Conservation (phyloP, 2,329 filamentous ascomycete genomes). For the Neospermospora avenae region DNA sequence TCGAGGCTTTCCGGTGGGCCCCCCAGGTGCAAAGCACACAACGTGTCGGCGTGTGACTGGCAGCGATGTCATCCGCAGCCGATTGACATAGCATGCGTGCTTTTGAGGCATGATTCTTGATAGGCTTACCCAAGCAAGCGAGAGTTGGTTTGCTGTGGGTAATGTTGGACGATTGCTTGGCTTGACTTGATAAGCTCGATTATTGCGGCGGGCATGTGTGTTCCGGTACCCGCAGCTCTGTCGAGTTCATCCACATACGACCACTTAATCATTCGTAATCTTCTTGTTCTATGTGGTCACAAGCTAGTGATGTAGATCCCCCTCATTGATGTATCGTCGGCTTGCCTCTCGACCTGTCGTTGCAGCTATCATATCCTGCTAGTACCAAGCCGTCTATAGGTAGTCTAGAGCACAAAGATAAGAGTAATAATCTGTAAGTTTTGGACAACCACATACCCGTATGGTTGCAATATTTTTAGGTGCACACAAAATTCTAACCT, state of each 20-base stretch:
- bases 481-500: no score
- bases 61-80: neutral
- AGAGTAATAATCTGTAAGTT: no score
- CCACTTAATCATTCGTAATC: neutral
- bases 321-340: neutral
- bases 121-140: neutral
- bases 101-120: slow-evolving; percentile 1
- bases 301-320: neutral
- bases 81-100: neutral
- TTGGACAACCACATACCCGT: no score
- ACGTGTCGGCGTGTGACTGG: slow-evolving; percentile 2
- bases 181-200: neutral
- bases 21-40: neutral
- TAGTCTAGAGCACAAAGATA: no score
- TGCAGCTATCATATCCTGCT: neutral
- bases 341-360: neutral
- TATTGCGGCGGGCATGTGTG: neutral
- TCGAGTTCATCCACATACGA: neutral
- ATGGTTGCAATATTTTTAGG: no score
- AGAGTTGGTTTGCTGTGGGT: neutral
- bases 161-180: neutral
- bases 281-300: neutral
- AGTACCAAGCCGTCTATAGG: no score
- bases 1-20: neutral
- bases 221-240: neutral